phyloP scores from a whole-genome alignment of 2,329 filamentous ascomycete species.

The Emericellopsis atlantica region DNA sequence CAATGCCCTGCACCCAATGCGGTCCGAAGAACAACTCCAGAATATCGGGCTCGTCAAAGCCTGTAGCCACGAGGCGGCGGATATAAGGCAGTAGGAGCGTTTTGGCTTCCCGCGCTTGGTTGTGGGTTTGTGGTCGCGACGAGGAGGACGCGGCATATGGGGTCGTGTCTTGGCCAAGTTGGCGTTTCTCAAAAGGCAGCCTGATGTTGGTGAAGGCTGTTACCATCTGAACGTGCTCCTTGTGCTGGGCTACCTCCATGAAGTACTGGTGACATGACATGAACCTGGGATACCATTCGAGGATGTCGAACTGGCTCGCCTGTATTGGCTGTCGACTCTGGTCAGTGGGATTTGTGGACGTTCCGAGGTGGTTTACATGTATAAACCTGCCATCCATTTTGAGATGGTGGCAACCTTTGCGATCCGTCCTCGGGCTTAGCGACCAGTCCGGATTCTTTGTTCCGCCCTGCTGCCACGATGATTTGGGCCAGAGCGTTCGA shows the following conservation, averaged over 20 bases:
- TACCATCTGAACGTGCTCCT: constrained; percentile 69
- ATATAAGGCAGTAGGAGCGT: constrained; percentile 74
- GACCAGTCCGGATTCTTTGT: too few relatives aligned
- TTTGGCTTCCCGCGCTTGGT: neutral
- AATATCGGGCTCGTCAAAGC: constrained; percentile 77
- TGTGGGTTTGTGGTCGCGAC: constrained; percentile 23
- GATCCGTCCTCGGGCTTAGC: too few relatives aligned
- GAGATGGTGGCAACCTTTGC: too few relatives aligned
- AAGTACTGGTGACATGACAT: constrained; percentile 87
- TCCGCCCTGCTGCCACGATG: too few relatives aligned
- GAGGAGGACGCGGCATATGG: constrained; percentile 4
- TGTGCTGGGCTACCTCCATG: constrained; percentile 80
- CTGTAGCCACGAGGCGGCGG: constrained; percentile 78
- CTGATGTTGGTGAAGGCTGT: constrained; percentile 87
- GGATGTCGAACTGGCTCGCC: constrained; percentile 56
- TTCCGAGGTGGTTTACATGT: too few relatives aligned
- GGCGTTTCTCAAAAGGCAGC: constrained; percentile 65
- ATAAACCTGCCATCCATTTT: too few relatives aligned
- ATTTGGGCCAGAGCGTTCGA: too few relatives aligned
- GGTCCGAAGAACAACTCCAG: constrained; percentile 96
- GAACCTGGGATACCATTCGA: constrained; percentile 88
- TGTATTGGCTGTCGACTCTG: constrained; percentile 25
- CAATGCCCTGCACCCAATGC: constrained; percentile 71
- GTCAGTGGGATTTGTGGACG: too few relatives aligned
- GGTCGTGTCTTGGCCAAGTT: constrained; percentile 24